Evolutionary conservation across 75 land plant species (phyloP).

Genomic region (Picea glauca): DNA sequence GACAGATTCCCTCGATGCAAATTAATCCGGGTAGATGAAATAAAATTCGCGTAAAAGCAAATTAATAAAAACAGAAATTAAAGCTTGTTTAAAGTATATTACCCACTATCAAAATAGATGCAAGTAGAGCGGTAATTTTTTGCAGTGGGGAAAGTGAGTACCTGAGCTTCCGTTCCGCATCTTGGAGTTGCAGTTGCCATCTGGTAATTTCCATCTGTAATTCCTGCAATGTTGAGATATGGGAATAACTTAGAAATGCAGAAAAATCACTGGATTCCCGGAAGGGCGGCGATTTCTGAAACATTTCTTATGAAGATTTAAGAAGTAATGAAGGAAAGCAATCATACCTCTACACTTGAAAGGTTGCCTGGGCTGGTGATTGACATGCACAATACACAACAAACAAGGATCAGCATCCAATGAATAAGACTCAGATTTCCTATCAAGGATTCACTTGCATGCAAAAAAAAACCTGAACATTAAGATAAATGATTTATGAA

Average conservation of each 20-base stretch:
- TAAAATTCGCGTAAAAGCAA: no score
- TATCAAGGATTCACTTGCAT: background rate
- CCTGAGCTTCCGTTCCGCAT: background rate
- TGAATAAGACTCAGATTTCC: background rate
- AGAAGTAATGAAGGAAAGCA: background rate
- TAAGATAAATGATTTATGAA: constrained; percentile 4
- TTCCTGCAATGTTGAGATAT: background rate
- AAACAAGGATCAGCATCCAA: background rate
- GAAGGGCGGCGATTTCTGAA: no score
- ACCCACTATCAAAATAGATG: no score
- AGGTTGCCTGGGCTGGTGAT: constrained; percentile 2
- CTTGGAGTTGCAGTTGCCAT: background rate
- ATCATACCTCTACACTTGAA: constrained; percentile 5
- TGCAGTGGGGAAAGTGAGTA: background rate
- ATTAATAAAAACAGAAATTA: no score
- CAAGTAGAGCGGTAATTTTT: no score
- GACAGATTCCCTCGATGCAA: no score
- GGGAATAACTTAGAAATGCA: no score
- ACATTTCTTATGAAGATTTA: no score
- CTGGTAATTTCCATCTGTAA: background rate
- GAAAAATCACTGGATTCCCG: no score
- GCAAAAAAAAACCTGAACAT: background rate
- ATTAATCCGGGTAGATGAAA: no score
- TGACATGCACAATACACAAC: background rate
- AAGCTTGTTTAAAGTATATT: no score